These are phyloP conservation scores for Candida andamanensis DNA, from an alignment of 805 yeast genomes.

Conservation along the genomic window DNA sequence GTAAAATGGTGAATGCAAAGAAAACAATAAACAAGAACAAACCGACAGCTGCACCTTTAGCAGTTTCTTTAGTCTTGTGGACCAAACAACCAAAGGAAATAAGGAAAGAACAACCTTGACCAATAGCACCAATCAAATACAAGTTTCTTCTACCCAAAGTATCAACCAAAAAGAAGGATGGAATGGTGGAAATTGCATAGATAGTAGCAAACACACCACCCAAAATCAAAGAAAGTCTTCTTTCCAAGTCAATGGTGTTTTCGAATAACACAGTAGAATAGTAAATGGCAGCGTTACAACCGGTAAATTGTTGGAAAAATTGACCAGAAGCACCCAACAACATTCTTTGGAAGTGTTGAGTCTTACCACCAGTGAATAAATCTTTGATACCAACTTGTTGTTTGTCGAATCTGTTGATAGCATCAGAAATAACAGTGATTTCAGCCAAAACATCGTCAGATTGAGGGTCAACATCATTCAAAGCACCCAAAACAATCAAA, in stretches of 20 bases:
- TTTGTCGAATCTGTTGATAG: slow-evolving; percentile 45
- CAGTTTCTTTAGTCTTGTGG: slow-evolving; percentile 23
- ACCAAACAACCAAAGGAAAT: slow-evolving; percentile 40
- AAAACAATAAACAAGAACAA: slow-evolving; percentile 39
- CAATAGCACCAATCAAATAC: slow-evolving; percentile 38
- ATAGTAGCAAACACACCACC: slow-evolving; percentile 64
- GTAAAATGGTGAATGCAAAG: slow-evolving; percentile 41
- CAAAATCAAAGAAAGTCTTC: slow-evolving; percentile 52
- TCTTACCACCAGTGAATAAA: slow-evolving; percentile 46
- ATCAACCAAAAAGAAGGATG: slow-evolving; percentile 40
- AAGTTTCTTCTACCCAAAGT: slow-evolving; percentile 43
- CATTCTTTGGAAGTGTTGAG: slow-evolving; percentile 53
- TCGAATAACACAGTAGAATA: slow-evolving; percentile 83
- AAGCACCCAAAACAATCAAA: slow-evolving; percentile 29
- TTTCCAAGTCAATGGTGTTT: slow-evolving; percentile 43
- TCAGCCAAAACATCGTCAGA: slow-evolving; percentile 40
- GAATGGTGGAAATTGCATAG: slow-evolving; percentile 50
- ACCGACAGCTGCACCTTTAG: slow-evolving; percentile 44
- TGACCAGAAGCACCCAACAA: slow-evolving; percentile 67
- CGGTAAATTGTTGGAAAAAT: slow-evolving; percentile 86
- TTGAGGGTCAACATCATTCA: slow-evolving; percentile 33
- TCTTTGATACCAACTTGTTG: slow-evolving; percentile 43
- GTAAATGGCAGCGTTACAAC: slow-evolving; percentile 87
- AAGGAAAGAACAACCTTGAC: slow-evolving; percentile 36
- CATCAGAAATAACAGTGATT: slow-evolving; percentile 42